These are phyloP conservation scores for Syzygium aqueum DNA, from an alignment of 345 rosid genomes.

Conservation along the genomic window DNA sequence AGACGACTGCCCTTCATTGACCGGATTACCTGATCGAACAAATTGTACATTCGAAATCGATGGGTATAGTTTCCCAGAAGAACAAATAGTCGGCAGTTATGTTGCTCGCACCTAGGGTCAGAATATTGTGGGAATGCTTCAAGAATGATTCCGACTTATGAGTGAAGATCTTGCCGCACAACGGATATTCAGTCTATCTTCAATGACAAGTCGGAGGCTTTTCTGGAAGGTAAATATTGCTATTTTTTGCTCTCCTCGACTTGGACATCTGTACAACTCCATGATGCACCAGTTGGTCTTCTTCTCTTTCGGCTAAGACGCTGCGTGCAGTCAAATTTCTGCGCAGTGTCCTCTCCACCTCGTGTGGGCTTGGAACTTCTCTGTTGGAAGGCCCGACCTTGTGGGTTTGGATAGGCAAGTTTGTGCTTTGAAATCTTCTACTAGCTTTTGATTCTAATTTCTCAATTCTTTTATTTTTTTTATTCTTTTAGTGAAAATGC, in stretches of 20 bases:
- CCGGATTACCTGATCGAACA: not conserved
- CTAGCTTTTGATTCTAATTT: not conserved
- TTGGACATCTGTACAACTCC: not conserved
- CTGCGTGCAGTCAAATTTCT: not conserved
- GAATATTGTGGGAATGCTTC: not conserved
- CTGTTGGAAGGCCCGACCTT: not conserved
- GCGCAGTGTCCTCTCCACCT: not conserved
- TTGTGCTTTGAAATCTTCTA: not conserved
- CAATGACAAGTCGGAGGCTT: not conserved
- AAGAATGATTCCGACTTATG: not conserved
- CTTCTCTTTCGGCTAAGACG: not conserved
- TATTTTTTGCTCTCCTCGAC: not conserved
- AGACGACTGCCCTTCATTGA: not conserved
- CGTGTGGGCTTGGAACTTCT: not conserved
- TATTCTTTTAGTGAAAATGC: not conserved
- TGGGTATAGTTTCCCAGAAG: not conserved
- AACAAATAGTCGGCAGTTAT: not conserved
- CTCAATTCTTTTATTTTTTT: not conserved
- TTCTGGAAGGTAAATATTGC: not conserved
- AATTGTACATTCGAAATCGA: not conserved
- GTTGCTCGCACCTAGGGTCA: not conserved
- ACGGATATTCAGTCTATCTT: not conserved
- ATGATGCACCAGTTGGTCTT: not conserved
- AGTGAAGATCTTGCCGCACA: not conserved
- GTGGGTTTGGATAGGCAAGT: not conserved